These are phyloP conservation scores for Pleurozium schreberi DNA, from an alignment of 225 moss, liverwort and hornwort species.

Conservation along the genomic window DNA sequence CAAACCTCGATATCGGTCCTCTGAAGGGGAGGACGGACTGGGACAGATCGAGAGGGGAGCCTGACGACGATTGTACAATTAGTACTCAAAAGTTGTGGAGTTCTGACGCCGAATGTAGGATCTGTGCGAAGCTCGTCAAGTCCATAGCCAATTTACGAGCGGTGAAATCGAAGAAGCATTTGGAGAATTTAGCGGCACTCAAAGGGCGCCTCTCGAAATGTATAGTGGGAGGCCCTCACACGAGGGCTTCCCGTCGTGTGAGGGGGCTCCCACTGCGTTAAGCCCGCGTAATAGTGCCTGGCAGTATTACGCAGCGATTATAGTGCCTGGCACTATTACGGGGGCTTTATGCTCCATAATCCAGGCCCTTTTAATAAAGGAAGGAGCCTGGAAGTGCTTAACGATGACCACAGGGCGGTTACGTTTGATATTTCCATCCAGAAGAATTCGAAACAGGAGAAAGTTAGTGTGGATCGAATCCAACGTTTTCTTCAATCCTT, in stretches of 20 bases:
- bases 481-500: slow-evolving; percentile 27
- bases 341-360: no score
- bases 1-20: neutral
- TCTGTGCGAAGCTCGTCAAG: neutral
- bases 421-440: neutral
- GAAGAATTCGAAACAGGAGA: neutral
- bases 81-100: neutral
- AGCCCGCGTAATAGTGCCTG: no score
- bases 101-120: neutral
- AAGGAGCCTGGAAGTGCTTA: no score
- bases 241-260: no score
- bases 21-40: neutral
- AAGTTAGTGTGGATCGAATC: neutral
- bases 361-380: no score
- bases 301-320: no score
- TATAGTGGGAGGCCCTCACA: no score
- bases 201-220: neutral
- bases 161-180: neutral
- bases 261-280: no score
- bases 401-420: no score
- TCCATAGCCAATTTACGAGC: neutral
- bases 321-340: no score
- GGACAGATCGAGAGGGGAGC: neutral
- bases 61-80: neutral
- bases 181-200: neutral